Conservation (phyloP, 495 filamentous ascomycete genomes). For the Hapsidospora chrysogenum region DNA sequence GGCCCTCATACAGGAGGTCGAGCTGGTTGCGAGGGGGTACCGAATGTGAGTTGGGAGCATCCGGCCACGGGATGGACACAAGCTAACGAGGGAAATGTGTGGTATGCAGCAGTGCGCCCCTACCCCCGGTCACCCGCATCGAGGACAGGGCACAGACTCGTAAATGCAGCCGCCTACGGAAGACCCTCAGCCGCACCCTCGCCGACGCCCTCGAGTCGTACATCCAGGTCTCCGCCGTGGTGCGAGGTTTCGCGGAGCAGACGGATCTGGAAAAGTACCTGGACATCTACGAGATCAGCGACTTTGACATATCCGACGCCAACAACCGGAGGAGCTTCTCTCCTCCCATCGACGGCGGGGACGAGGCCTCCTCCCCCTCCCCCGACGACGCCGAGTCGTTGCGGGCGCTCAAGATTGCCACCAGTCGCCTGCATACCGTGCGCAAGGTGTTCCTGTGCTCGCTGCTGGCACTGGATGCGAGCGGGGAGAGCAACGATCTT, state of each 20-base stretch:
- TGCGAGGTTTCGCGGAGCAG: constrained; percentile 59
- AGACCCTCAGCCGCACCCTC: constrained; percentile 50
- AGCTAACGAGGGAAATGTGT: no score
- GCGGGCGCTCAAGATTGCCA: constrained; percentile 57
- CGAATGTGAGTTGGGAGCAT: constrained; percentile 52
- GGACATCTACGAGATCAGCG: constrained; percentile 80
- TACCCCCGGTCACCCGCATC: constrained; percentile 69
- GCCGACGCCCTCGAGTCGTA: constrained; percentile 52
- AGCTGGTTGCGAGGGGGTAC: constrained; percentile 88
- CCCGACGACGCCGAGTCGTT: constrained; percentile 65
- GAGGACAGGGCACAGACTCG: constrained; percentile 64
- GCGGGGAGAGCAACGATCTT: constrained; percentile 66
- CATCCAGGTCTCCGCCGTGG: constrained; percentile 42
- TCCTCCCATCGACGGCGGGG: no score
- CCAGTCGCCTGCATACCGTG: constrained; percentile 62
- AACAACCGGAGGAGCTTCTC: no score
- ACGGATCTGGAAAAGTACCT: constrained; percentile 76
- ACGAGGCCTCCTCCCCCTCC: constrained; percentile 39
- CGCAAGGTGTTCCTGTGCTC: constrained; percentile 75
- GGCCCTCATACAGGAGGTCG: constrained; percentile 86
- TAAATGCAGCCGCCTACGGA: constrained; percentile 63
- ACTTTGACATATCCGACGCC: constrained; percentile 56
- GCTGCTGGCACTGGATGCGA: constrained; percentile 73
- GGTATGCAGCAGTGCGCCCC: constrained; percentile 56
- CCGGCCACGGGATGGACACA: not conserved